Base-by-base conservation (phyloP, 2,329 filamentous ascomycete genomes). In the Didymella segeticola region DNA sequence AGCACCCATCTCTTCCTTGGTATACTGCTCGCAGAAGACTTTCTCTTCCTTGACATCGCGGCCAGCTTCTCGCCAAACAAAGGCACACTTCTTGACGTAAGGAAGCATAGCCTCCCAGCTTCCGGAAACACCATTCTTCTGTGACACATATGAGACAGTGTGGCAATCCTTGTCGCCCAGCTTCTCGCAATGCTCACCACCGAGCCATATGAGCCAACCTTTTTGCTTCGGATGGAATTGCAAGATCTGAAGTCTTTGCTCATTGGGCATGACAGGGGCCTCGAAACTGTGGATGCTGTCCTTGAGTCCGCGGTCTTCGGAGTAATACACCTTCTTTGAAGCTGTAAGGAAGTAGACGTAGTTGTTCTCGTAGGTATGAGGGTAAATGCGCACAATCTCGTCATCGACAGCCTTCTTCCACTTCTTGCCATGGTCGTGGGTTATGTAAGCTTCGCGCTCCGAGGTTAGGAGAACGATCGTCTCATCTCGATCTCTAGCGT, bases 201-300 rank as follows among this genome's bases (percentile, higher is more conserved):
- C 93, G 42, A 89, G 86, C 92, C 93, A 98, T 57, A 99, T 89
- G 36, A 98, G 80, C 91, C 92, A 97, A 67, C 96, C 89, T 11
- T 67, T 64, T 70, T 89, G 85, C 62, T 89, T 86, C 1, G 92
- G 89, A 67, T 99, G 95, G 78, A 99, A 99, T 29, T 82, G 80
- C 63, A 90, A 74, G 34, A 92, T 81, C 15, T 85, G 82, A 4
- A 80, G 63, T 5, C 68, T 68, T 6, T 78, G 69, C 15, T 66
- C 74, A 75, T 82, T 82, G n/a, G 82, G 81, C 60, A 83, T 82
- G 34, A 84, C 80, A 1, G 88, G 89, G 2, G 88, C 86, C 53
- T 90, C 76, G 74, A 97, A 96, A 42, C 79, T 81, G 70, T 90
- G 84, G 63, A 95, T 89, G 59, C 80, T 87, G 33, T 86, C 79